These are phyloP conservation scores for Colletotrichum chlorophyti DNA, from an alignment of 2,329 filamentous ascomycete species.

Conservation along the genomic window DNA sequence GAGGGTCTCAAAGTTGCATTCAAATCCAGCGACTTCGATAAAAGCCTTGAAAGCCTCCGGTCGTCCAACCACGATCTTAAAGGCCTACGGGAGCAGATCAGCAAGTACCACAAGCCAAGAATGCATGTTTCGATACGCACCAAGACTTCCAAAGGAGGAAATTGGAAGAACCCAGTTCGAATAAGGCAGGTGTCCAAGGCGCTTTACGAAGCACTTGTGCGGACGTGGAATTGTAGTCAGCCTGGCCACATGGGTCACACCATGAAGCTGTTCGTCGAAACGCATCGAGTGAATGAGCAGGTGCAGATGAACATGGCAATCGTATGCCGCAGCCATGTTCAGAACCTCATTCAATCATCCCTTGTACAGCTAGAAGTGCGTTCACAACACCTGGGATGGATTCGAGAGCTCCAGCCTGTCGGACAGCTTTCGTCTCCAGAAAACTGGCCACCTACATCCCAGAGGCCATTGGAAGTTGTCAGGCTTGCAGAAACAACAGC, in stretches of 20 bases:
- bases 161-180: background rate
- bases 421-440: background rate
- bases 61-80: background rate
- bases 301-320: conserved; percentile 19
- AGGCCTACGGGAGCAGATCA: conserved; percentile 10
- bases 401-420: background rate
- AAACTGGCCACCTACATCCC: background rate
- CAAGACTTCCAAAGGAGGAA: background rate
- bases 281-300: background rate
- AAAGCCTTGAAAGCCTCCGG: background rate
- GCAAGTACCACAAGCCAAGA: background rate
- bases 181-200: conserved; percentile 8
- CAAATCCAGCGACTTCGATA: background rate
- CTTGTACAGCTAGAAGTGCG: conserved; percentile 13
- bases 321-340: background rate
- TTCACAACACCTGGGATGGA: conserved; percentile 6
- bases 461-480: background rate
- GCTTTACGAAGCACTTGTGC: conserved; percentile 3
- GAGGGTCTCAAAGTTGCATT: conserved; percentile 1
- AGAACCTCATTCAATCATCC: background rate
- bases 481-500: conserved; percentile 3
- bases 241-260: conserved; percentile 5
- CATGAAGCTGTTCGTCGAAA: conserved; percentile 21
- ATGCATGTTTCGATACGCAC: background rate
- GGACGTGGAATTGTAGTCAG: conserved; percentile 9